Conservation (phyloP, 2,329 filamentous ascomycete species). For the Colletotrichum godetiae region DNA sequence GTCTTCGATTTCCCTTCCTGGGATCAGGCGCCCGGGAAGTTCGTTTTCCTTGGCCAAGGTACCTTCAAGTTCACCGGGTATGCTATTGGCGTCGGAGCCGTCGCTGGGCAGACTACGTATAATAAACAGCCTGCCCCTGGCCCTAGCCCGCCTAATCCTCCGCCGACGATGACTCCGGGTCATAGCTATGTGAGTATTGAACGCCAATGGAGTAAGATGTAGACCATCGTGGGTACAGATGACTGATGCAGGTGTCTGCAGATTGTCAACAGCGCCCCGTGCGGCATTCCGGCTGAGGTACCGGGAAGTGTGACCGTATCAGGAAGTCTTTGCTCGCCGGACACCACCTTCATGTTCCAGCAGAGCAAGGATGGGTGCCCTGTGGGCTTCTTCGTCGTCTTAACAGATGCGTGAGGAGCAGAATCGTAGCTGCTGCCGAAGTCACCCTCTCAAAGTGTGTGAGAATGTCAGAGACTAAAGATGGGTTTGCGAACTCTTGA, state of each 20-base stretch:
- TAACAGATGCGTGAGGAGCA: conserved; percentile 10
- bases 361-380: conserved; percentile 22
- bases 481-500: too few species aligned
- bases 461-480: too few species aligned
- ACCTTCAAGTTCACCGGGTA: conserved; percentile 30
- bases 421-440: not conserved
- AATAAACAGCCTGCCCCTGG: conserved; percentile 28
- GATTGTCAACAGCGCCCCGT: conserved; percentile 31
- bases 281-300: conserved; percentile 9
- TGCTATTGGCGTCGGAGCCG: conserved; percentile 26
- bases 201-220: too few species aligned
- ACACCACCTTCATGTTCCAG: conserved; percentile 22
- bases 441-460: too few species aligned
- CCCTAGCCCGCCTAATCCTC: conserved; percentile 28
- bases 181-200: conserved; percentile 23
- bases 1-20: conserved; percentile 25
- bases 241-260: not conserved
- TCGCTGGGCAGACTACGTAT: conserved; percentile 28
- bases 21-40: conserved; percentile 14
- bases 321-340: conserved; percentile 23
- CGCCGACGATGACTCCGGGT: conserved; percentile 23
- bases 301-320: conserved; percentile 27
- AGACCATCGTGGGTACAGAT: not conserved
- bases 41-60: conserved; percentile 19
- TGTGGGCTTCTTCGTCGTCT: conserved; percentile 25